Base-by-base conservation (phyloP, 352 stramenopile species). In the Halophytophthora batemanensis region DNA sequence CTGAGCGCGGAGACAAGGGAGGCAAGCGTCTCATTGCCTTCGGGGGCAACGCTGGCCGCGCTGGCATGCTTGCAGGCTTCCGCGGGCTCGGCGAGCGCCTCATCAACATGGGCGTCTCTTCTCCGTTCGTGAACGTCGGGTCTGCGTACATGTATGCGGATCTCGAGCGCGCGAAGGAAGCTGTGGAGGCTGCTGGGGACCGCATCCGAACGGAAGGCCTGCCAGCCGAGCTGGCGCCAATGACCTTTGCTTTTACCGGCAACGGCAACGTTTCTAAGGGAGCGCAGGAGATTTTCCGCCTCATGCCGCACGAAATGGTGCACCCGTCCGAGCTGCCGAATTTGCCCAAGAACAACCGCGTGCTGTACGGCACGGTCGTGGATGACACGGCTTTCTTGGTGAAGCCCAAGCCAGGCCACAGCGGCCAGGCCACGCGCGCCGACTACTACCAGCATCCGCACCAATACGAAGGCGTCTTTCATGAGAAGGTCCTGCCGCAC, bases 281-380 rank as follows among this genome's bases (percentile, higher is more conserved):
- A 6, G 93, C 93, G n/a, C 86, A 96, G 40, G 91, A 98, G 66
- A 93, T 98, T 42, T 98, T 98, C 61, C 61, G 86, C 40, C 71
- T 97, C 39, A 88, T 98, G 68, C 95, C 95, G 14, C 94, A 98
- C 62, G 76, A 97, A 64, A 95, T 94, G 71, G 87, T 98, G 49
- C 55, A 89, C 14, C 81, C 87, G 11, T 89, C 90, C 0, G 88
- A 97, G 58, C 70, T 97, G 8, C 58, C 72, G 7, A 70, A 82
- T n/a, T 60, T 96, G 28, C 85, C 80, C 12, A 67, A 75, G 47
- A 67, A 67, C 19, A 85, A 72, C 34, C 71, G 66, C 22, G 47
- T 90, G 54, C 58, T 95, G 4, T 95, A 93, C 44, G 85, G 85
- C 13, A 88, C 82, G 0, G 66, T 95, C 31, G 81, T 93, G 14